Evolutionary conservation across 495 filamentous ascomycete genomes (phyloP).

Genomic region (Umbilicaria muhlenbergii): DNA sequence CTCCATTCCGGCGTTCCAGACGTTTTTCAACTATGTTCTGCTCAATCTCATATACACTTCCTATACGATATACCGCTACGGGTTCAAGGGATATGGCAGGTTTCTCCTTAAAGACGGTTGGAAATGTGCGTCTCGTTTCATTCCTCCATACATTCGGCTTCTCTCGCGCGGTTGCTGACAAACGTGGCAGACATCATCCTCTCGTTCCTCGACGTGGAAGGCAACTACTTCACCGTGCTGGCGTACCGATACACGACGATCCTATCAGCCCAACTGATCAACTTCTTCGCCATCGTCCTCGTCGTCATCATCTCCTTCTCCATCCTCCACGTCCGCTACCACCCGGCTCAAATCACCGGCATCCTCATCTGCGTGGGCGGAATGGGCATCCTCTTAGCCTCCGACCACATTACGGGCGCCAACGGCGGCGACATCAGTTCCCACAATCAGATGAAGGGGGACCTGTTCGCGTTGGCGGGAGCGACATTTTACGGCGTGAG

Average conservation of each 20-base stretch:
- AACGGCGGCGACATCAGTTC: conserved; percentile 40
- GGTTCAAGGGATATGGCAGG: conserved; percentile 48
- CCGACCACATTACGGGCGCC: conserved; percentile 61
- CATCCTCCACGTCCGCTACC: conserved; percentile 77
- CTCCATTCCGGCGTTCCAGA: conserved; percentile 93
- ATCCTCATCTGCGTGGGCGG: conserved; percentile 87
- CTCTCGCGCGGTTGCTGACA: conserved; percentile 2
- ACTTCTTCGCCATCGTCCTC: conserved; percentile 96
- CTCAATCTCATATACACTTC: conserved; percentile 69
- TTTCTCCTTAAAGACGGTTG: conserved; percentile 60
- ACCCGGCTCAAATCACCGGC: conserved; percentile 62
- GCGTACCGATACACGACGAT: conserved; percentile 70
- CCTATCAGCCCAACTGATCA: conserved; percentile 75
- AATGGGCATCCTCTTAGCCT: conserved; percentile 76
- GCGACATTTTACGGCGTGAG: conserved; percentile 83
- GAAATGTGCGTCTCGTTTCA: conserved; percentile 36
- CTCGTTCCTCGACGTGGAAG: conserved; percentile 83
- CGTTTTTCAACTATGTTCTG: conserved; percentile 85
- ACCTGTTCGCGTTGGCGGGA: conserved; percentile 77
- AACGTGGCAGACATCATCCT: conserved; percentile 58
- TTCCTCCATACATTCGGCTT: neutral
- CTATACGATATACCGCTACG: conserved; percentile 70
- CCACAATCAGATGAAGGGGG: conserved; percentile 67
- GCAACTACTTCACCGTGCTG: conserved; percentile 94
- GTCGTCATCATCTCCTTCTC: conserved; percentile 75